Evolutionary conservation across 2,329 filamentous ascomycete species (phyloP).

Genomic region (Nemania bipapillata): DNA sequence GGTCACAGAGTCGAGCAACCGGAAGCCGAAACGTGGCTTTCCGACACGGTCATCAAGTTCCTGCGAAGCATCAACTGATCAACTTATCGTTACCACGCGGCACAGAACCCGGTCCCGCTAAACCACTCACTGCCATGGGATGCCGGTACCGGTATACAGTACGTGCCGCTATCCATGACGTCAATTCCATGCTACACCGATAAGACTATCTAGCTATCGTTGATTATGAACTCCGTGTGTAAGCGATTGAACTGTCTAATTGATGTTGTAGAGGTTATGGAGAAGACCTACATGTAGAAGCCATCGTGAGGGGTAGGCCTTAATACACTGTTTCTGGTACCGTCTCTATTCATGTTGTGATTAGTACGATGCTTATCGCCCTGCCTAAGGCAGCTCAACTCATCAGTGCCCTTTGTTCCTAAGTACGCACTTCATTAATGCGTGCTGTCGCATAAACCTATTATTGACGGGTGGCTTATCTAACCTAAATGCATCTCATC

Average conservation of each 20-base stretch:
- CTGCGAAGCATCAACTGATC: constrained; percentile 48
- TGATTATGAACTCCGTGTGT: too few species aligned
- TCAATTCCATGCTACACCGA: not conserved
- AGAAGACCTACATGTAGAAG: too few species aligned
- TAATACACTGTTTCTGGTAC: too few species aligned
- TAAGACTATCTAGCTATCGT: not conserved
- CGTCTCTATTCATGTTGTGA: too few species aligned
- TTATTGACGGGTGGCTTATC: not conserved
- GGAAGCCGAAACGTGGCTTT: constrained; percentile 62
- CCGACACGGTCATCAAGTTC: constrained; percentile 60
- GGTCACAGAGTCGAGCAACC: constrained; percentile 62
- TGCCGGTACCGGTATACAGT: not conserved
- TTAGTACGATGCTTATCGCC: too few species aligned
- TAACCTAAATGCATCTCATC: not conserved
- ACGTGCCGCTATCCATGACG: not conserved
- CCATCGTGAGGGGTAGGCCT: too few species aligned
- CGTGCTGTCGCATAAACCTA: not conserved
- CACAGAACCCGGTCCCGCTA: not conserved
- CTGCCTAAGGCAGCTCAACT: not conserved
- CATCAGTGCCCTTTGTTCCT: not conserved
- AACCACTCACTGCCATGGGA: not conserved
- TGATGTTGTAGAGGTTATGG: too few species aligned
- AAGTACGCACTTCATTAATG: not conserved
- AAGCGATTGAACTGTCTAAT: too few species aligned
- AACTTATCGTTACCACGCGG: not conserved